A percentile compares a stretch with the other conserved stretches of the same genome.
phyloP scores from a whole-genome alignment of 73 alveolate species.

The Paramecium primaurelia region DNA sequence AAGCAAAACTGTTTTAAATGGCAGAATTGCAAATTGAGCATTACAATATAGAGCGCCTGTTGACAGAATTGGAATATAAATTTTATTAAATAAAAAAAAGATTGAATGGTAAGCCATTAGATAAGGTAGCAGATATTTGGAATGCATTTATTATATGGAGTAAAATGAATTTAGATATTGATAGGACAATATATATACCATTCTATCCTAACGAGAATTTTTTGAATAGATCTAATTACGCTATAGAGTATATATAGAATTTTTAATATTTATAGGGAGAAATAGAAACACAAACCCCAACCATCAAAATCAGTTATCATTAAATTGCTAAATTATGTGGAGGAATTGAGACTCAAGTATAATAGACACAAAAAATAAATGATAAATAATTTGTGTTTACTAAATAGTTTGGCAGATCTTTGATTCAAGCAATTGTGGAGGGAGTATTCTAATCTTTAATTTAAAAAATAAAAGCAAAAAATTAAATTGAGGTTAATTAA shows the following conservation, averaged over 20 bases:
- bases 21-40: slow-evolving; percentile 35
- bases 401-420: not conserved
- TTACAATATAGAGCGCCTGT: slow-evolving; percentile 6
- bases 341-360: not conserved
- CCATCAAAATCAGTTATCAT: slow-evolving; percentile 32
- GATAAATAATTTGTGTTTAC: not conserved
- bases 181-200: slow-evolving; percentile 52
- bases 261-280: slow-evolving; percentile 2
- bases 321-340: slow-evolving; percentile 45
- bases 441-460: not conserved
- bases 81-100: not conserved
- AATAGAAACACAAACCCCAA: slow-evolving; percentile 45
- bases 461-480: not conserved
- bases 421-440: not conserved
- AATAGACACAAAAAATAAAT: not conserved
- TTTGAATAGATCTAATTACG: not conserved
- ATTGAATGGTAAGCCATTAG: not conserved
- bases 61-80: not conserved
- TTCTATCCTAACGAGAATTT: slow-evolving; percentile 23
- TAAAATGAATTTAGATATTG: slow-evolving; percentile 51
- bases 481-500: slow-evolving; percentile 76
- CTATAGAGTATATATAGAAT: slow-evolving; percentile 19
- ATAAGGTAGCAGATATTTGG: slow-evolving; percentile 6
- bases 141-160: slow-evolving; percentile 53
- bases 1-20: slow-evolving; percentile 4